Evolutionary conservation across 306 rosid species (phyloP), one percentile per base, ranked within the genome.

Genomic region (Mimosa pudica): DNA sequence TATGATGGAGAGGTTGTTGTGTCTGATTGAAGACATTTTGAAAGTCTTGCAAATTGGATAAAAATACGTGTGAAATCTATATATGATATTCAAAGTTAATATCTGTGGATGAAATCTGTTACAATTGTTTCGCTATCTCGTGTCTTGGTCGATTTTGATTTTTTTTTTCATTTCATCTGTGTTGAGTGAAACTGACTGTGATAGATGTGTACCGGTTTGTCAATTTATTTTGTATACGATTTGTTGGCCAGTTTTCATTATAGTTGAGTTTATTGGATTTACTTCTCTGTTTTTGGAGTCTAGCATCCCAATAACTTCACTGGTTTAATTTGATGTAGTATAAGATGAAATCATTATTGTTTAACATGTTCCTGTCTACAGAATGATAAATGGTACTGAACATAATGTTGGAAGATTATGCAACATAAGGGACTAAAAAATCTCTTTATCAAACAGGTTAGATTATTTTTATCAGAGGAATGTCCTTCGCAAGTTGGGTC

Each of bases 391-490:
- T 18, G 71, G 70, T 12, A 5, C 2, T 33, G 69, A 42, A 42
- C 75, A 55, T 38, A 38, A 38, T 70, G 38, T 5, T 73, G 62
- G 81, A 16, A 47, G 80, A 70, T 65, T n/a, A 81, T 66, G 33
- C 64, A 52, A 11, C 52, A 9, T 47, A 33, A 4, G n/a, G 68
- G 68, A 62, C n/a, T 62, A 62, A 80, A 18, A n/a, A 18, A n/a
- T n/a, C 49, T 84, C 74, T 77, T 9, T 7, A 70, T 70, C 32
- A 45, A 70, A 11, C 74, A 70, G 57, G 74, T 70, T 70, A 70
- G 38, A 70, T 12, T 70, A 46, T 70, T 46, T 33, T 70, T 70
- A 46, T 70, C 74, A 2, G 74, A 70, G 74, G 74, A 70, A 24
- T 45, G 18, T 70, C 74, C 74, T 44, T 70, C 74, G 11, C 57